Conservation (phyloP, 257 asterid genomes). For the Solanum etuberosum region DNA sequence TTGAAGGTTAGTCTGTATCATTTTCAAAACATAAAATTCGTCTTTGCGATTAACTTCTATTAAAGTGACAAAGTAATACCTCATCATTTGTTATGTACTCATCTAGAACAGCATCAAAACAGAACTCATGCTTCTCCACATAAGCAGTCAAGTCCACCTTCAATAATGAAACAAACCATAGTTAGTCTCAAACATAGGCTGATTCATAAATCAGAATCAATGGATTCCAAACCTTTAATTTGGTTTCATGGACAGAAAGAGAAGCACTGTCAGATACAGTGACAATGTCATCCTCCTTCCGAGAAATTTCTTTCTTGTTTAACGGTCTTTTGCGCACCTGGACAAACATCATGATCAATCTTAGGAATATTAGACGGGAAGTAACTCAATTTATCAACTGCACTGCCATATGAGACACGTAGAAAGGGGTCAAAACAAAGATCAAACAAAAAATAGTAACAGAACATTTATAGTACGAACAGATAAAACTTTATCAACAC, state of each 20-base stretch:
- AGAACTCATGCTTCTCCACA: conserved; percentile 94
- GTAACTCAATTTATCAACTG: not conserved
- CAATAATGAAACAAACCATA: conserved; percentile 21
- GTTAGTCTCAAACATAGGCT: not conserved
- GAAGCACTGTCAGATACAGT: conserved; percentile 68
- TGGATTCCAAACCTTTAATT: conserved; percentile 57
- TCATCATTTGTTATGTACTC: conserved; percentile 89
- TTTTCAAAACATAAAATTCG: not conserved
- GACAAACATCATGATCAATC: not conserved
- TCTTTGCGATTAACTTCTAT: not conserved
- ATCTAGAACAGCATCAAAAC: conserved; percentile 97
- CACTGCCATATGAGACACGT: not conserved
- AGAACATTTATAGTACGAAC: not conserved
- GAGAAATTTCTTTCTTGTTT: conserved; percentile 83
- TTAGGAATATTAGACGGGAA: not conserved
- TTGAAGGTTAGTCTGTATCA: not conserved
- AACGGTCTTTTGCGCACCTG: conserved; percentile 99
- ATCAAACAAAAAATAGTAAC: not conserved
- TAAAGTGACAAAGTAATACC: conserved; percentile 29
- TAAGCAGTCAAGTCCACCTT: conserved; percentile 99
- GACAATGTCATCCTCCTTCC: conserved; percentile 94
- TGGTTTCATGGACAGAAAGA: conserved; percentile 89
- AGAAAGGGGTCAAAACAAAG: not conserved
- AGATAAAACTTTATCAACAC: not conserved
- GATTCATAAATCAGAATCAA: not conserved